Base-by-base conservation (phyloP, 2,329 filamentous ascomycete genomes). In the Dactylellina sp. region DNA sequence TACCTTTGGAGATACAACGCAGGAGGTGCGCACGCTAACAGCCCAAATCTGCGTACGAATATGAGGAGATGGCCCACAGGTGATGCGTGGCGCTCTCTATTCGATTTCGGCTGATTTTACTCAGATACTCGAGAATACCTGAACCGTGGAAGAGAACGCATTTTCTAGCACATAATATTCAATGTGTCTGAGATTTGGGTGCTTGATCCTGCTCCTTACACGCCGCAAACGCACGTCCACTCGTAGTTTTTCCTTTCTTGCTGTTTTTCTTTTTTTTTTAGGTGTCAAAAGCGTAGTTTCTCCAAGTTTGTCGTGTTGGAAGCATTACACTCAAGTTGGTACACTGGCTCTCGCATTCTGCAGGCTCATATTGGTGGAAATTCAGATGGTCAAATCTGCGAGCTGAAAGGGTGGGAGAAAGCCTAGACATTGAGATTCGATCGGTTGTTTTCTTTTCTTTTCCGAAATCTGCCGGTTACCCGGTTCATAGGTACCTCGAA, bases 1-100 rank as follows among this genome's bases (percentile, higher is more conserved):
- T n/a, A n/a, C n/a, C n/a, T n/a, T n/a, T n/a, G 24, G 35, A 46
- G 59, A 57, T 64, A 57, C 59, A 71, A 63, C 66, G 59, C 52
- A 57, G 35, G 44, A 42, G n/a, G 40, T 64, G 24, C 22, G 35
- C 20, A 25, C 20, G 56, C 14, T 22, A 57, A 40, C 28, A 56
- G 46, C 25, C 16, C 18, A 14, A 35, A 52, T 44, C 64, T 71
- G 59, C 65, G 65, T 62, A 39, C 44, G 28, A 68, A 24, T 49
- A 28, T n/a, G n/a, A n/a, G 28, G 28, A 32, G 62, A 57, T 57
- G 62, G 56, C 62, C 42, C 57, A 50, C 65, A 57, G 56, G 62
- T 71, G 56, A 71, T 42, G 56, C 65, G 62, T 50, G 57, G 49
- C 39, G 40, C 40, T 52, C 39, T 28, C 7, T n/a, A 28, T 35